Conservation (phyloP, 1,284 basidiomycete species). For the Erythrobasidium hasegawianum region DNA sequence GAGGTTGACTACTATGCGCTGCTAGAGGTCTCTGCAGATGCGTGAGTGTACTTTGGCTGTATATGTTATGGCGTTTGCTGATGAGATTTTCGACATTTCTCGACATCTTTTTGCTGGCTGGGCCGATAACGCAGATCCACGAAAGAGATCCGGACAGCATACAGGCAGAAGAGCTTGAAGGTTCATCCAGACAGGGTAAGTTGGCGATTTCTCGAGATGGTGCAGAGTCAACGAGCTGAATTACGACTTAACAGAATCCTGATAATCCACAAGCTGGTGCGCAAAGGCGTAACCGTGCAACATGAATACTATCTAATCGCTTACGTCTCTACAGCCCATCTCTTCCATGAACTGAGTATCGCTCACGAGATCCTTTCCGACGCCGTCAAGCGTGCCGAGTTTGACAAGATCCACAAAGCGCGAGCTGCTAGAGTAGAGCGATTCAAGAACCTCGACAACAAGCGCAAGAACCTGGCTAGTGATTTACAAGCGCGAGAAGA, state of each 20-base stretch:
- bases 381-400: slow-evolving; percentile 38
- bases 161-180: slow-evolving; percentile 40
- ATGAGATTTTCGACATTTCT: too few species aligned
- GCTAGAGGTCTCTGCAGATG: slow-evolving; percentile 35
- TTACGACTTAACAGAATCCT: slow-evolving; percentile 38
- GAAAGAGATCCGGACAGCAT: slow-evolving; percentile 41
- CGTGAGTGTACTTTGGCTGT: slow-evolving; percentile 26
- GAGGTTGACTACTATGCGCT: slow-evolving; percentile 42
- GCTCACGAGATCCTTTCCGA: slow-evolving; percentile 42
- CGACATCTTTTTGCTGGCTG: neutral
- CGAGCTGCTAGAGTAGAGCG: slow-evolving; percentile 38
- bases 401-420: slow-evolving; percentile 39
- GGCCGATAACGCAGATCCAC: slow-evolving; percentile 1
- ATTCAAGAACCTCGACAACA: slow-evolving; percentile 42
- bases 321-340: slow-evolving; percentile 34
- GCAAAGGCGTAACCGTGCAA: too few species aligned
- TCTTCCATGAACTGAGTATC: slow-evolving; percentile 42
- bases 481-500: slow-evolving; percentile 41
- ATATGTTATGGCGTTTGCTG: too few species aligned
- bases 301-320: too few species aligned
- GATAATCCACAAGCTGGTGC: slow-evolving; percentile 40
- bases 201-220: neutral
- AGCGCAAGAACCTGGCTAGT: slow-evolving; percentile 41
- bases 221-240: neutral
- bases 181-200: slow-evolving; percentile 44